Percentiles rank a stretch among this genome's conserved stretches.
phyloP scores from a whole-genome alignment of 2,329 filamentous ascomycete species.

The Pseudocercospora crystallina region DNA sequence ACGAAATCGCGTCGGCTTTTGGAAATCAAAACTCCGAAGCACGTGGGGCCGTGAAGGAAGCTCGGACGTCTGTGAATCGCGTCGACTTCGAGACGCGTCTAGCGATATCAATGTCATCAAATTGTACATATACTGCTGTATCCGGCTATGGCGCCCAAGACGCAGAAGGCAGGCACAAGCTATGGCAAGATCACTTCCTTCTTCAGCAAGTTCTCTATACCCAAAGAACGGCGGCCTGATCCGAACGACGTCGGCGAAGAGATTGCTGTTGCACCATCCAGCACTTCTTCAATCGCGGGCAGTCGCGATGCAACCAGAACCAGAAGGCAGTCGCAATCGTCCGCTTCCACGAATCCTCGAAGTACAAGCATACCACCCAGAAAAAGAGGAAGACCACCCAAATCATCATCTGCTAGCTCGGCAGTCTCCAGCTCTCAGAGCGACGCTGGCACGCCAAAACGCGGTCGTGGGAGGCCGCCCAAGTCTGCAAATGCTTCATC shows the following conservation, averaged over 20 bases:
- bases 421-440: constrained; percentile 3
- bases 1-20: no score
- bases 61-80: no score
- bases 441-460: constrained; percentile 6
- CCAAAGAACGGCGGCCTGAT: constrained; percentile 25
- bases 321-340: no score
- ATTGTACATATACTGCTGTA: background rate
- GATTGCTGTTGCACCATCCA: constrained; percentile 26
- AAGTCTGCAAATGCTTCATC: background rate
- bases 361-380: background rate
- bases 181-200: constrained; percentile 42
- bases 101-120: background rate
- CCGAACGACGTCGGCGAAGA: constrained; percentile 26
- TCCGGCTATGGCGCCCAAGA: constrained; percentile 10
- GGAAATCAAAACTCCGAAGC: no score
- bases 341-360: no score
- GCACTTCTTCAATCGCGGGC: background rate
- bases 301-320: no score
- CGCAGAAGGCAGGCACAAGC: constrained; percentile 4
- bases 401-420: background rate
- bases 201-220: constrained; percentile 43
- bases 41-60: no score
- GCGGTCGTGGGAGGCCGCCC: constrained; percentile 1
- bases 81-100: background rate
- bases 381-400: background rate